phyloP scores from a whole-genome alignment of 305 asterid genomes.

The Caryopteris hybrid region DNA sequence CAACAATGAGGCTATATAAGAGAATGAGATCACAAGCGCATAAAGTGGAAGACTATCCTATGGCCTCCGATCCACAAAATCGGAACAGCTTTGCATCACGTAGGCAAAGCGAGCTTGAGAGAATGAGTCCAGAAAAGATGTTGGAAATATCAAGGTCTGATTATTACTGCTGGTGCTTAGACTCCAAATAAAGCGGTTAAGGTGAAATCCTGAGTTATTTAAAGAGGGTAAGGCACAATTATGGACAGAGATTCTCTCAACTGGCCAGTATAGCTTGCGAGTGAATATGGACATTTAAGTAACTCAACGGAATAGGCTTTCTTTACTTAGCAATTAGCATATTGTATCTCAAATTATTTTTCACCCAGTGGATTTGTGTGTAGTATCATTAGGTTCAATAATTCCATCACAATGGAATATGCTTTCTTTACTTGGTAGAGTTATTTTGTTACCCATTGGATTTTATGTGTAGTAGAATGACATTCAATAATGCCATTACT shows the following conservation, averaged over 20 bases:
- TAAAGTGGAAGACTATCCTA: conserved; percentile 47
- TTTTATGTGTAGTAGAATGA: neutral
- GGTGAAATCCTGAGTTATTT: neutral
- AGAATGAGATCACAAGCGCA: conserved; percentile 77
- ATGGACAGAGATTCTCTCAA: neutral
- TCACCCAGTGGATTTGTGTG: neutral
- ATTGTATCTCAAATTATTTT: neutral
- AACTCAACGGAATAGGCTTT: neutral
- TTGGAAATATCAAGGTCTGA: conserved; percentile 76
- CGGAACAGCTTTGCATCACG: conserved; percentile 64
- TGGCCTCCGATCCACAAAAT: conserved; percentile 68
- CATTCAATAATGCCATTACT: conserved; percentile 1
- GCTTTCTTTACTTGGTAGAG: neutral
- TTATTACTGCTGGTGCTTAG: conserved; percentile 90
- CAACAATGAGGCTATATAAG: conserved; percentile 66
- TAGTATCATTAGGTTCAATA: conserved; percentile 11
- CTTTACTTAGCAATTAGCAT: neutral
- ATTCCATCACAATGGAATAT: neutral
- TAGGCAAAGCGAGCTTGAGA: conserved; percentile 82
- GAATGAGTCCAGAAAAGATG: conserved; percentile 69
- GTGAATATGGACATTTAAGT: neutral
- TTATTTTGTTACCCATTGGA: neutral
- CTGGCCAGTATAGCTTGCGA: neutral
- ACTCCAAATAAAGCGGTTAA: conserved; percentile 28
- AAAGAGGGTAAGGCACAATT: conserved; percentile 2